A percentile compares a stretch with the other conserved stretches of the same genome.
These are phyloP conservation scores for Alternaria sp. DNA, from an alignment of 2,329 filamentous ascomycete genomes.

Conservation along the genomic window DNA sequence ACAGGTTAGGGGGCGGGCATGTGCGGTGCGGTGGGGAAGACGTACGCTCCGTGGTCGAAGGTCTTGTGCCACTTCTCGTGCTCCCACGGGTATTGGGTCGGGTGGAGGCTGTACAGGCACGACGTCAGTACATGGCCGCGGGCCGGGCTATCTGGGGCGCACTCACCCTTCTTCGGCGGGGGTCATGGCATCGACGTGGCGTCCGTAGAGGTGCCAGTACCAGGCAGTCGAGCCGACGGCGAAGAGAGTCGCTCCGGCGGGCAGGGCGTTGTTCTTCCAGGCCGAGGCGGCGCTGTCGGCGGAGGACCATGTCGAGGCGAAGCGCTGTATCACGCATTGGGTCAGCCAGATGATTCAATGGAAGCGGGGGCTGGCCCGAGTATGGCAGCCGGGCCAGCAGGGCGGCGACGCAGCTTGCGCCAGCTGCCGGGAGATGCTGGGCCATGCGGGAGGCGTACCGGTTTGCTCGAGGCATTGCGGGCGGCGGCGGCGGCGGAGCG, in stretches of 20 bases:
- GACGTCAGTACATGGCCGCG: conserved; percentile 40
- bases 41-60: conserved; percentile 96
- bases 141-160: conserved; percentile 21
- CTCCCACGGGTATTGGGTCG: conserved; percentile 94
- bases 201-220: conserved; percentile 97
- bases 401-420: conserved; percentile 33
- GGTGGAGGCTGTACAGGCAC: conserved; percentile 73
- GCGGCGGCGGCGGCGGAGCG: conserved; percentile 84
- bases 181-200: conserved; percentile 85
- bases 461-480: conserved; percentile 62
- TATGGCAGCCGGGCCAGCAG: conserved; percentile 20
- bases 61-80: conserved; percentile 92
- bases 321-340: conserved; percentile 53
- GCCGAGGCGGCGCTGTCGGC: conserved; percentile 74
- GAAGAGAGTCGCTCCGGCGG: conserved; percentile 82
- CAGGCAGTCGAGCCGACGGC: conserved; percentile 90
- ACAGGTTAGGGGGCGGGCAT: conserved; percentile 1
- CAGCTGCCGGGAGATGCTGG: conserved; percentile 31
- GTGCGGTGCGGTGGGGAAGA: conserved; percentile 25
- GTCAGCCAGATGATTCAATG: conserved; percentile 42
- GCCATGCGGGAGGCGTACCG: conserved; percentile 51
- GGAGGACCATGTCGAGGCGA: conserved; percentile 73
- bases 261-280: conserved; percentile 84
- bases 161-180: conserved; percentile 98
- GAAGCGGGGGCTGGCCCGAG: conserved; percentile 20